Conservation (phyloP, 1,284 basidiomycete species). For the Mycena sp. region DNA sequence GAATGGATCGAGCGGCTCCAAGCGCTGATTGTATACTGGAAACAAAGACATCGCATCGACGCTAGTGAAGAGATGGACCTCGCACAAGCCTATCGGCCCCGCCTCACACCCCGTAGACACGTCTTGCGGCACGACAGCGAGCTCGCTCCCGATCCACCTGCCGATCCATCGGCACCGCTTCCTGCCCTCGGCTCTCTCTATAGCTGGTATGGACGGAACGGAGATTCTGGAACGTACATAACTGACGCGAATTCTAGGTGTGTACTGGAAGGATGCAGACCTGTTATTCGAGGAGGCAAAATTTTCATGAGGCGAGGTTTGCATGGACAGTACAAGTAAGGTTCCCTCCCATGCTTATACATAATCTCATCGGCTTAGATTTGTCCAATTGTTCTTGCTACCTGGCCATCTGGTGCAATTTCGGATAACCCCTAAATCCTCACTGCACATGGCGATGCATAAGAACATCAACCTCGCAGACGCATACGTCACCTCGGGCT, state of each 20-base stretch:
- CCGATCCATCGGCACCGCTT: conserved; percentile 59
- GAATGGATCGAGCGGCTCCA: conserved; percentile 85
- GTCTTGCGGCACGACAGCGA: conserved; percentile 52
- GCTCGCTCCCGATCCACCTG: conserved; percentile 56
- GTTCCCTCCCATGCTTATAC: neutral
- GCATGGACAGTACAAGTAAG: conserved; percentile 74
- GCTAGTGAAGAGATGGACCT: conserved; percentile 84
- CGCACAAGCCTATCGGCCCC: conserved; percentile 62
- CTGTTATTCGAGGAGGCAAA: conserved; percentile 76
- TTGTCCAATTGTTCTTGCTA: conserved; percentile 74
- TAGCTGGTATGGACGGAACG: conserved; percentile 71
- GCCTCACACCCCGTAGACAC: conserved; percentile 64
- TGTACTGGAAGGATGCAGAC: conserved; percentile 71
- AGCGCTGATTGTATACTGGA: conserved; percentile 80
- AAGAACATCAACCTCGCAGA: conserved; percentile 72
- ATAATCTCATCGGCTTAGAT: conserved; percentile 47
- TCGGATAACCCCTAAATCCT: conserved; percentile 59
- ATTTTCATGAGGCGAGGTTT: conserved; percentile 75
- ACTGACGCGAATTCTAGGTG: conserved; percentile 18
- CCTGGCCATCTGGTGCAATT: conserved; percentile 73
- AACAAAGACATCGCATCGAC: conserved; percentile 71
- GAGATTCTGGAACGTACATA: neutral
- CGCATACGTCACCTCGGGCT: conserved; percentile 82
- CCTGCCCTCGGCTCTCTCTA: conserved; percentile 72
- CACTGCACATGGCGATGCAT: conserved; percentile 58